Evolutionary conservation across 108 stramenopile genomes (phyloP).

Genomic region (Aurantiochytrium sp.): DNA sequence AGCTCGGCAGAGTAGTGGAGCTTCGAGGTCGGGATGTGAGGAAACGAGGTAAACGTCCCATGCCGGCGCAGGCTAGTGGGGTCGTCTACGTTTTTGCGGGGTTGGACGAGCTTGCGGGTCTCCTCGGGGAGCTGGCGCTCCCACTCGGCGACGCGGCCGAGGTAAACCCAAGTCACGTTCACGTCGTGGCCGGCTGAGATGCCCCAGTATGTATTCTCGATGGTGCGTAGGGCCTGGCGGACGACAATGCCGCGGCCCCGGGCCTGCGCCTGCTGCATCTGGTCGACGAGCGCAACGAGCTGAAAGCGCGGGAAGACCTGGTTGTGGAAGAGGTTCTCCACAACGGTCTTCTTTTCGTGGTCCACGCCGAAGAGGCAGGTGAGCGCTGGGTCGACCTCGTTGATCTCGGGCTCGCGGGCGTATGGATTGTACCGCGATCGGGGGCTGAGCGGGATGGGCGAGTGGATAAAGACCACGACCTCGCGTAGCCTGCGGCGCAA

Average conservation of each 20-base stretch:
- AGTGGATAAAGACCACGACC: constrained; percentile 16
- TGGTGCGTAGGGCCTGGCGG: background rate
- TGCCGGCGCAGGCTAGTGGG: background rate
- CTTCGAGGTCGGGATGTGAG: background rate
- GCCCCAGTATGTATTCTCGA: constrained; percentile 22
- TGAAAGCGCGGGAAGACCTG: background rate
- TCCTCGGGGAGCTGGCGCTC: background rate
- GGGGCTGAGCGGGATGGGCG: background rate
- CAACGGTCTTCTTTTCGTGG: background rate
- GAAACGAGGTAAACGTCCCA: background rate
- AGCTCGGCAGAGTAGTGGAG: constrained; percentile 18
- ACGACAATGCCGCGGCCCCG: background rate
- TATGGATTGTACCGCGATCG: background rate
- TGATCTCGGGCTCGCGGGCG: background rate
- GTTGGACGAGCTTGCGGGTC: background rate
- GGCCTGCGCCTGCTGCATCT: constrained; percentile 3
- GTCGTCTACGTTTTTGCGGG: background rate
- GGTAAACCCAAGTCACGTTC: constrained; percentile 2
- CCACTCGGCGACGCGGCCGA: background rate
- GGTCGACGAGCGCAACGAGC: background rate
- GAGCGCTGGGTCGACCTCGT: background rate
- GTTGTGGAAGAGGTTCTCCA: background rate
- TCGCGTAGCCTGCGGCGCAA: background rate
- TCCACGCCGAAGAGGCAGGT: background rate
- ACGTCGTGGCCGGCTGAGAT: background rate